Evolutionary conservation across 352 stramenopile species (phyloP).

Genomic region (Pythium dissimile): DNA sequence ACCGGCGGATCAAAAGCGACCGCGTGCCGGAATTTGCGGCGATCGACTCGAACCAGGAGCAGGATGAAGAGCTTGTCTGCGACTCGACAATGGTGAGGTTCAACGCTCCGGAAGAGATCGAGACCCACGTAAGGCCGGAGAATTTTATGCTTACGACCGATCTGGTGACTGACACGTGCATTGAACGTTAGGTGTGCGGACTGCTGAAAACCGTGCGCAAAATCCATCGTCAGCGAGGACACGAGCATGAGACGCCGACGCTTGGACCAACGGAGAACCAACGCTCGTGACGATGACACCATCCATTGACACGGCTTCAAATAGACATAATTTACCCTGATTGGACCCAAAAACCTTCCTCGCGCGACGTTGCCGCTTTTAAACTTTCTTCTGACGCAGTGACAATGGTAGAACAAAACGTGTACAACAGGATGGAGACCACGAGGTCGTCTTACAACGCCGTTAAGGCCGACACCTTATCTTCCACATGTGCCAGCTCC

Average conservation of each 20-base stretch:
- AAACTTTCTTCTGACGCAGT: too few relatives aligned
- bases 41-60: slow-evolving; percentile 28
- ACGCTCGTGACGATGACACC: background rate
- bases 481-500: background rate
- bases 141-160: too few relatives aligned
- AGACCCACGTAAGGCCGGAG: too few relatives aligned
- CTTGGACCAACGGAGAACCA: slow-evolving; percentile 13
- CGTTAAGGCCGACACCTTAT: slow-evolving; percentile 5
- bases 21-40: background rate
- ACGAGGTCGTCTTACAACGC: background rate
- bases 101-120: slow-evolving; percentile 8
- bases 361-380: too few relatives aligned
- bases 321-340: slow-evolving; percentile 17
- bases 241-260: slow-evolving; percentile 1
- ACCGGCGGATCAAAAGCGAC: slow-evolving; percentile 35
- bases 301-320: too few relatives aligned
- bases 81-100: slow-evolving; percentile 67
- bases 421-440: too few relatives aligned
- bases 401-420: background rate
- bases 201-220: slow-evolving; percentile 38
- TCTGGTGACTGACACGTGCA: too few relatives aligned
- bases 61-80: slow-evolving; percentile 68
- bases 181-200: slow-evolving; percentile 24
- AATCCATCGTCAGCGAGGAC: slow-evolving; percentile 32
- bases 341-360: too few relatives aligned